Evolutionary conservation across 768 basidiomycete species (phyloP).

Genomic region (Chiua virens): DNA sequence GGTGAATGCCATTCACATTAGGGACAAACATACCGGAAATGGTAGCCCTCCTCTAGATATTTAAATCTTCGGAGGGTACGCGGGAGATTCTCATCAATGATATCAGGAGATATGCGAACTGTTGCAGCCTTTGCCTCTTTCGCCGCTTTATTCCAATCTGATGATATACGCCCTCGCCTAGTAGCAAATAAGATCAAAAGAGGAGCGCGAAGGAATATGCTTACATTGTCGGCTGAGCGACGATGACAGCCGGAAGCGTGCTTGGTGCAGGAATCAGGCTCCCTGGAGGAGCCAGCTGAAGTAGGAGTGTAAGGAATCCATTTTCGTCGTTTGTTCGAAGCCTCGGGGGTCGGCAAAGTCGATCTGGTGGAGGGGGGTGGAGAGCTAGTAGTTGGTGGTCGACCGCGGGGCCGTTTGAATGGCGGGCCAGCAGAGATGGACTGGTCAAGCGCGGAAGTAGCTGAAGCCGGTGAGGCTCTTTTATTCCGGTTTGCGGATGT

Average conservation of each 20-base stretch:
- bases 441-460: slow-evolving; percentile 9
- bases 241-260: slow-evolving; percentile 16
- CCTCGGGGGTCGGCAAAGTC: background rate
- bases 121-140: slow-evolving; percentile 28
- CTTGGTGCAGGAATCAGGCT: background rate
- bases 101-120: slow-evolving; percentile 33
- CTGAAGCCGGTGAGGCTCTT: slow-evolving; percentile 13
- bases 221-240: slow-evolving; percentile 24
- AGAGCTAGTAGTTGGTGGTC: slow-evolving; percentile 1
- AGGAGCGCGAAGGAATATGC: background rate
- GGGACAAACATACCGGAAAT: slow-evolving; percentile 39
- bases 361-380: slow-evolving; percentile 11
- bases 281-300: slow-evolving; percentile 15
- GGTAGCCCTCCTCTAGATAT: slow-evolving; percentile 56
- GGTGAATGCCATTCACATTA: slow-evolving; percentile 6
- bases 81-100: slow-evolving; percentile 42
- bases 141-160: slow-evolving; percentile 32
- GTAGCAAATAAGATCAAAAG: slow-evolving; percentile 1
- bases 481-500: slow-evolving; percentile 6
- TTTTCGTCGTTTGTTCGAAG: slow-evolving; percentile 4
- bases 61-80: slow-evolving; percentile 41
- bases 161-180: slow-evolving; percentile 28
- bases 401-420: slow-evolving; percentile 5
- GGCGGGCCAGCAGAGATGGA: slow-evolving; percentile 13
- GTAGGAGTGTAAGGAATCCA: slow-evolving; percentile 2